Evolutionary conservation across 345 rosid genomes (phyloP), one percentile per base, ranked within the genome.

Genomic region (Passiflora organensis): DNA sequence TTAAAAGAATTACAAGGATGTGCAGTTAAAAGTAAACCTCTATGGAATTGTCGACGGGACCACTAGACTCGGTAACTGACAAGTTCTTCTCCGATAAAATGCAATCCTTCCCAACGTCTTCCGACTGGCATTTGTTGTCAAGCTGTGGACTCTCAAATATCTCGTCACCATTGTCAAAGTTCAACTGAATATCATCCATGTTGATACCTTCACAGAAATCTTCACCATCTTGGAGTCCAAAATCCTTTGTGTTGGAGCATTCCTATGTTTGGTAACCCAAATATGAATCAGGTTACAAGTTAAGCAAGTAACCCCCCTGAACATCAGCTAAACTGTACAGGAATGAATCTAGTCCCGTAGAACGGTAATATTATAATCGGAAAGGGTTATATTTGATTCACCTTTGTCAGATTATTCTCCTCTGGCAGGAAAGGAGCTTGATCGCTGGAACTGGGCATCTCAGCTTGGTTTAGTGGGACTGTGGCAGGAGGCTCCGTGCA

Each of bases 171-270:
- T 69, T 72, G 37, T 72, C 87, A 43, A 78, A 73, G 56, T 64
- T 60, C 55, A 80, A 55, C 6, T 71, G 74, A n/a, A 80, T 73
- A 70, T 75, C 75, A 20, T 84, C 83, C 50, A 81, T 58, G 64
- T 69, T 74, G 21, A 82, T 64, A 62, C 68, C 77, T 65, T 71
- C 81, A 42, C 79, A 86, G 42, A 89, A 63, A 80, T 80, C 78
- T 34, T 76, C 82, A 19, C 69, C 70, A 51, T 76, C 82, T 10
- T 58, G 76, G 55, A 72, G 68, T 62, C 67, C 74, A 60, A 80
- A 57, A 56, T 64, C 72, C 59, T 74, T 77, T 16, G 76, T 52
- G 25, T 56, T 25, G 13, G 78, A 65, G 49, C 67, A 64, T n/a
- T 37, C 83, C 75, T 70, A 67, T 38, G 62, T 50, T 53, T 58